Base-by-base conservation (phyloP, 495 filamentous ascomycete genomes). In the Penicillium subrubescens region DNA sequence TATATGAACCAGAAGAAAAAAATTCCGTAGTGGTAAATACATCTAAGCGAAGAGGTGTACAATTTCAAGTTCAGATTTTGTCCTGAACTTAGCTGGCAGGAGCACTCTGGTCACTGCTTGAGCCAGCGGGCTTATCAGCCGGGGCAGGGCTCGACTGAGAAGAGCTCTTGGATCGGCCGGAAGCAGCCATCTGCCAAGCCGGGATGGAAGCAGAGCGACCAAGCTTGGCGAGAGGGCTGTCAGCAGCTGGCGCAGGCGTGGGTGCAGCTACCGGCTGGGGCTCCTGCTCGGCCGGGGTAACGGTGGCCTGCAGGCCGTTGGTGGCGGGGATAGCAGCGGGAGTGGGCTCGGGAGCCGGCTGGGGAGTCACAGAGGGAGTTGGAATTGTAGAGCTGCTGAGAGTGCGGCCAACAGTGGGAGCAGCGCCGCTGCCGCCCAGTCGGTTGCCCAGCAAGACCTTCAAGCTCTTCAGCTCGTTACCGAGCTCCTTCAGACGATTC, bases 401-500 rank as follows among this genome's bases (percentile, higher is more conserved):
- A 41, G 75, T 71, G 46, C 73, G 68, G 60, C 76, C 73, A 71
- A 77, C 34, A 68, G 68, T 33, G 75, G 77, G 62, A 78, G 74
- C 72, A 60, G 76, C 68, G 29, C 66, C 73, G 48, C 79, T 75
- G 31, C 79, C 75, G 66, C 88, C 88, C 79, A 96, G 86, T 66
- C 92, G 83, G 75, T 96, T 95, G 48, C 86, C 87, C 73, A 97
- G 82, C 59, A 99, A 80, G 21, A 89, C 88, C 81, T 97, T 97
- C 62, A 99, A 79, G 75, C 93, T 96, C 86, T 91, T 93, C 63
- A 99, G 82, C 76, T 99, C 95, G 11, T 83, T 85, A 60, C 92
- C 90, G 56, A 99, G 84, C 59, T 97, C 96, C 74, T 87, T 90
- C 53, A 99, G 77, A 37, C 92, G 82, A 61, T 80, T 85, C 74